Conservation (phyloP, 2,329 filamentous ascomycete species). For the Torrubiella hemipterigena region DNA sequence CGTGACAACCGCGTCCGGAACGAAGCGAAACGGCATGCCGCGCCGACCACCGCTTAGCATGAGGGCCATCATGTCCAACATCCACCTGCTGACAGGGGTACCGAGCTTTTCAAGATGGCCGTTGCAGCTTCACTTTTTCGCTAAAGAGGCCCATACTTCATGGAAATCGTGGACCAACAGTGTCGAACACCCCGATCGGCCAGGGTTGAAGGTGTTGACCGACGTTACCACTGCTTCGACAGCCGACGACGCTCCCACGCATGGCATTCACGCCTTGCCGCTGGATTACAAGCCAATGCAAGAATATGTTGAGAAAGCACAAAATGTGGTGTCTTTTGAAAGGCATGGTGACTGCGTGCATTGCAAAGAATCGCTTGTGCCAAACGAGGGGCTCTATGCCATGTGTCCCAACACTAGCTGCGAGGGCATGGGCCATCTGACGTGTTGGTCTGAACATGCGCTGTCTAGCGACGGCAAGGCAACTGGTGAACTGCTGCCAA, state of each 20-base stretch:
- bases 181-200: conserved; percentile 32
- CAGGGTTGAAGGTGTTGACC: conserved; percentile 39
- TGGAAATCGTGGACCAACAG: conserved; percentile 53
- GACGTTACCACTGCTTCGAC: too few relatives aligned
- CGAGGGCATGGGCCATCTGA: conserved; percentile 45
- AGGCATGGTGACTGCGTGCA: conserved; percentile 42
- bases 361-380: conserved; percentile 32
- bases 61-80: conserved; percentile 59
- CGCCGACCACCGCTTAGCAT: conserved; percentile 48
- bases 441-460: conserved; percentile 46
- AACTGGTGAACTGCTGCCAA: conserved; percentile 46
- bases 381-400: conserved; percentile 39
- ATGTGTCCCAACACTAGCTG: conserved; percentile 43
- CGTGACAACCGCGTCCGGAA: conserved; percentile 38
- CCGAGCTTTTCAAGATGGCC: conserved; percentile 78
- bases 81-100: conserved; percentile 70
- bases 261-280: conserved; percentile 40
- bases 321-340: conserved; percentile 42
- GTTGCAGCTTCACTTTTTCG: conserved; percentile 68
- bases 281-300: conserved; percentile 43
- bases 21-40: conserved; percentile 41
- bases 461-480: conserved; percentile 21
- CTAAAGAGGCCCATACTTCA: conserved; percentile 50
- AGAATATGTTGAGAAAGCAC: conserved; percentile 42
- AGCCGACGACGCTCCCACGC: conserved; percentile 6